Conservation (phyloP, 148 eudicot genomes). For the Persicaria maculosa region DNA sequence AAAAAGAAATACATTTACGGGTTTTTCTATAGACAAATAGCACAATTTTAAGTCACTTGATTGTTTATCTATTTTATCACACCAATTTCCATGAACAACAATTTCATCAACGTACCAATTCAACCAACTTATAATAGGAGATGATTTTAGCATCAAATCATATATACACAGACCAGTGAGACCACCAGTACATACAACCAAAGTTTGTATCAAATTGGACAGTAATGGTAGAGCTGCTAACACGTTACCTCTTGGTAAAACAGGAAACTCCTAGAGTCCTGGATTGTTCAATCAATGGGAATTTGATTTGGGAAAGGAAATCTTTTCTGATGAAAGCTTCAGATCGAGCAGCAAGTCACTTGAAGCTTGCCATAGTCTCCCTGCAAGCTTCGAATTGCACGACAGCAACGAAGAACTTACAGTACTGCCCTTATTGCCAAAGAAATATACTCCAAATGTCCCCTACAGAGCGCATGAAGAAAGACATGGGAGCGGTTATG, state of each 20-base stretch:
- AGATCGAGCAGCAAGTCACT: conserved; percentile 37
- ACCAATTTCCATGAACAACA: too few relatives aligned
- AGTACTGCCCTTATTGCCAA: conserved; percentile 67
- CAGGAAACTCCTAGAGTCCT: not conserved
- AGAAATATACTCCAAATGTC: conserved; percentile 65
- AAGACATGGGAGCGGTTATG: not conserved
- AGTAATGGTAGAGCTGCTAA: not conserved
- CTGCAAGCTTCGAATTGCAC: conserved; percentile 36
- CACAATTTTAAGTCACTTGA: too few relatives aligned
- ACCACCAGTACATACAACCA: not conserved
- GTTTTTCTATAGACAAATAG: too few relatives aligned
- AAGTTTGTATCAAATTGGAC: too few relatives aligned
- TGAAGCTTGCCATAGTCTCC: conserved; percentile 59
- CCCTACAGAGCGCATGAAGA: not conserved
- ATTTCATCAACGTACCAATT: too few relatives aligned
- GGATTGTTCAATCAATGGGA: not conserved
- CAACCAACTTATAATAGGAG: too few relatives aligned
- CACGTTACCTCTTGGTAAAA: too few relatives aligned
- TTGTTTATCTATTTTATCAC: too few relatives aligned
- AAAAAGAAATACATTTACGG: too few relatives aligned
- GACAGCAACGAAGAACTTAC: conserved; percentile 58
- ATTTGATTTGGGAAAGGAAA: not conserved
- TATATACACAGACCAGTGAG: too few relatives aligned
- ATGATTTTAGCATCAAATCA: too few relatives aligned
- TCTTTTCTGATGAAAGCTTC: conserved; percentile 18